phyloP scores from a whole-genome alignment of 169 alveolate species.

The Eimeria zaria region DNA sequence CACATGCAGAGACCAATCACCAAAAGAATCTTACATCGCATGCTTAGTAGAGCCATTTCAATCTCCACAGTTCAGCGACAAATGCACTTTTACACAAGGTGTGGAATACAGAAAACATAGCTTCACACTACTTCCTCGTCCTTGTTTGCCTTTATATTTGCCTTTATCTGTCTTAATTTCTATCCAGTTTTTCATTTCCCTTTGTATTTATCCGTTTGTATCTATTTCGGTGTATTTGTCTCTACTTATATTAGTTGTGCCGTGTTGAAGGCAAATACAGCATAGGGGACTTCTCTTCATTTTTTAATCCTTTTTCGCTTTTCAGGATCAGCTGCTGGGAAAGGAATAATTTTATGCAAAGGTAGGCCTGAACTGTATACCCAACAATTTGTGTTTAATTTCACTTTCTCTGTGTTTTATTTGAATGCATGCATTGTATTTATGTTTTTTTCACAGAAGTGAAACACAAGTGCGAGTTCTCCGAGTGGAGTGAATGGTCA shows the following conservation, averaged over 20 bases:
- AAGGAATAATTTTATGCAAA: conserved; percentile 21
- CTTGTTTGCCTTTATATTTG: too few species aligned
- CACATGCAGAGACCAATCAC: neutral
- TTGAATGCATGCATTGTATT: neutral
- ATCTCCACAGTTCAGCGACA: neutral
- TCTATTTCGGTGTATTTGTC: neutral
- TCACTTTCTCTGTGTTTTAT: neutral
- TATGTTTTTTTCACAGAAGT: neutral
- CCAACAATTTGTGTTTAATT: neutral
- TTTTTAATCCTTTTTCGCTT: neutral
- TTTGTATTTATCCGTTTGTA: neutral
- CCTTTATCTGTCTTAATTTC: neutral
- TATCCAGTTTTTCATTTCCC: too few species aligned
- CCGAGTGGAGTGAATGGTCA: conserved; percentile 75
- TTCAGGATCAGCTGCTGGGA: conserved; percentile 46
- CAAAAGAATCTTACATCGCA: neutral
- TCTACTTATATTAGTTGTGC: neutral
- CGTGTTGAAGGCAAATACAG: neutral
- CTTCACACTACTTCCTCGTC: neutral
- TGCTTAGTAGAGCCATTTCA: conserved; percentile 9
- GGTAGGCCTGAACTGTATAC: neutral
- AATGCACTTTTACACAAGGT: conserved; percentile 12
- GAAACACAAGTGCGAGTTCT: conserved; percentile 34
- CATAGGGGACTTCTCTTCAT: neutral
- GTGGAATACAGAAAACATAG: neutral